These are phyloP conservation scores for Pascua guehoae DNA, from an alignment of 1,284 basidiomycete species.

Conservation along the genomic window DNA sequence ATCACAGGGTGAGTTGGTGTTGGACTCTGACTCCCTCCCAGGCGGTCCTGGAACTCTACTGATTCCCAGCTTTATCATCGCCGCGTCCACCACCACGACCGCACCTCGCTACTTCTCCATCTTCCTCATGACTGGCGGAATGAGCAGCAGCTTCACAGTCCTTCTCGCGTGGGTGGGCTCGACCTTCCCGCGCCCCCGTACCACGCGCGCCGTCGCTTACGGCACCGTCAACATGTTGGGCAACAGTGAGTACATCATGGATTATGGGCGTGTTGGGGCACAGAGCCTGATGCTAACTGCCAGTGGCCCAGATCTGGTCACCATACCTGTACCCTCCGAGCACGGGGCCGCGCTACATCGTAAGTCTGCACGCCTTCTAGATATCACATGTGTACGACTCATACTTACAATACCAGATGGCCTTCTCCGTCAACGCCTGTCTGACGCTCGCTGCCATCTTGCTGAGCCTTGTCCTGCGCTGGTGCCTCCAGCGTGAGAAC, in stretches of 20 bases:
- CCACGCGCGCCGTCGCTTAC: conserved; percentile 37
- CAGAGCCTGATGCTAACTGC: not conserved
- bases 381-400: no score
- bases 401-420: conserved; percentile 11
- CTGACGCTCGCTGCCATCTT: conserved; percentile 27
- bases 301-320: conserved; percentile 37
- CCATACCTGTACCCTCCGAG: conserved; percentile 36
- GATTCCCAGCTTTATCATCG: conserved; percentile 26
- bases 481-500: conserved; percentile 26
- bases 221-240: conserved; percentile 37
- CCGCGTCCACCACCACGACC: conserved; percentile 25
- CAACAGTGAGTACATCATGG: conserved; percentile 14
- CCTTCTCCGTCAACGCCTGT: conserved; percentile 30
- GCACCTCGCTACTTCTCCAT: conserved; percentile 32
- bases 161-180: conserved; percentile 39
- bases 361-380: not conserved
- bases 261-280: not conserved
- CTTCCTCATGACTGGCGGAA: conserved; percentile 33
- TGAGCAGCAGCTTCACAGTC: conserved; percentile 33
- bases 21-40: not conserved
- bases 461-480: conserved; percentile 26
- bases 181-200: conserved; percentile 36
- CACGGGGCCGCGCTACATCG: conserved; percentile 25
- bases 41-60: not conserved
- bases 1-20: conserved; percentile 28